Conservation (phyloP, 1,139 yeast genomes). For the Wickerhamomyces sp. region DNA sequence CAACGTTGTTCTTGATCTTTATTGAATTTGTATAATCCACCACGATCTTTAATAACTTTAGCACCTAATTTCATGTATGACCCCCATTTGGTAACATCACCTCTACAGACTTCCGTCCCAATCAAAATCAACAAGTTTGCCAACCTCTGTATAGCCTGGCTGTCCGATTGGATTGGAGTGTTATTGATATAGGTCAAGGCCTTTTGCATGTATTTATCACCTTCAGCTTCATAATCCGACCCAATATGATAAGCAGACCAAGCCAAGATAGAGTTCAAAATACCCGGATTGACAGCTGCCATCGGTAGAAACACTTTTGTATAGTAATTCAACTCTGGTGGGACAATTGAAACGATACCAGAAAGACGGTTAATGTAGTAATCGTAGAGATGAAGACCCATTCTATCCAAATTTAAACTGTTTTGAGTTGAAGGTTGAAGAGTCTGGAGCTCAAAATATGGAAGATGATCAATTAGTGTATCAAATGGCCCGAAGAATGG, state of each 20-base stretch:
- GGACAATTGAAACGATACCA: constrained; percentile 57
- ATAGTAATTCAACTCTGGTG: constrained; percentile 61
- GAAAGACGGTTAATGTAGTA: constrained; percentile 63
- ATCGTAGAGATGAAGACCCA: constrained; percentile 51
- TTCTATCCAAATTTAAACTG: constrained; percentile 30
- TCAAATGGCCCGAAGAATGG: constrained; percentile 4
- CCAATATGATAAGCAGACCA: constrained; percentile 58
- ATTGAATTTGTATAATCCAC: constrained; percentile 49
- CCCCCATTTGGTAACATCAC: constrained; percentile 71
- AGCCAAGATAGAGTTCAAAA: constrained; percentile 63
- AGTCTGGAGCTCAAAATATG: background rate
- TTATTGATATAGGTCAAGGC: constrained; percentile 42
- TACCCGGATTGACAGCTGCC: constrained; percentile 66
- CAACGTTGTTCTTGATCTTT: constrained; percentile 60
- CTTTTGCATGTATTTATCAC: constrained; percentile 39
- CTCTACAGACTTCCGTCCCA: constrained; percentile 72
- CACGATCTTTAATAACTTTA: constrained; percentile 47
- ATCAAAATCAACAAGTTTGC: constrained; percentile 65
- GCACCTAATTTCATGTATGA: constrained; percentile 59
- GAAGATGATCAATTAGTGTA: constrained; percentile 3
- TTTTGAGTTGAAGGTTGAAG: background rate
- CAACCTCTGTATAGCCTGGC: constrained; percentile 34
- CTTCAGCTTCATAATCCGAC: constrained; percentile 33
- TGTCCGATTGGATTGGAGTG: constrained; percentile 28
- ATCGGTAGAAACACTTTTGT: constrained; percentile 72